Percentiles rank a stretch among this genome's conserved stretches.
Conservation (phyloP, 2,329 filamentous ascomycete genomes). For the Ilyonectria mors-panacis region DNA sequence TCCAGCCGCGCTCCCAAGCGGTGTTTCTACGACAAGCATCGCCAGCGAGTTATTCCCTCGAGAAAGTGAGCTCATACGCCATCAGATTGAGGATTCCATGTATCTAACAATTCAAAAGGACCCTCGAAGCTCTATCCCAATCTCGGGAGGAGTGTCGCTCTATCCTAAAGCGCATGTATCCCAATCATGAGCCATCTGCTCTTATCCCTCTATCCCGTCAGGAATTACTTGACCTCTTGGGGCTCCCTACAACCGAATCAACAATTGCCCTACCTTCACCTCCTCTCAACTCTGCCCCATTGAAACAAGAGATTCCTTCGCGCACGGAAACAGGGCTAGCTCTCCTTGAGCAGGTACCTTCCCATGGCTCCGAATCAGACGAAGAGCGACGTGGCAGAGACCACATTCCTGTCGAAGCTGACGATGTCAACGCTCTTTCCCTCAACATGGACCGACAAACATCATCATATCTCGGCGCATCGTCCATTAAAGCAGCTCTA, state of each 20-base stretch:
- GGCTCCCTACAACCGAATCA: conserved; percentile 60
- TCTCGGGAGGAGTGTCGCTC: conserved; percentile 76
- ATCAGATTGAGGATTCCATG: conserved; percentile 26
- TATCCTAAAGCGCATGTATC: conserved; percentile 74
- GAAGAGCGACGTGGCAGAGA: conserved; percentile 25
- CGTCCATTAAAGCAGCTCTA: conserved; percentile 81
- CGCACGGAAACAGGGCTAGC: conserved; percentile 65
- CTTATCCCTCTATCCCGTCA: conserved; percentile 70
- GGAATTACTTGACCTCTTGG: conserved; percentile 71
- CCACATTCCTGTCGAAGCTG: conserved; percentile 17
- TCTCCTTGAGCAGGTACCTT: conserved; percentile 33
- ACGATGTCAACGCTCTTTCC: conserved; percentile 68
- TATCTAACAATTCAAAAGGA: conserved; percentile 54
- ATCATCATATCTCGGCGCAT: conserved; percentile 80
- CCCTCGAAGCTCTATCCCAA: conserved; percentile 75
- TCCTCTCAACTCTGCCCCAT: conserved; percentile 65
- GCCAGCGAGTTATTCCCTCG: conserved; percentile 82
- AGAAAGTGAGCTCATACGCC: conserved; percentile 72
- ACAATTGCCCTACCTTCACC: conserved; percentile 65
- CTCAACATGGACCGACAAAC: conserved; percentile 69
- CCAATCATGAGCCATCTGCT: conserved; percentile 67
- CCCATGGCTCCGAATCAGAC: conserved; percentile 22
- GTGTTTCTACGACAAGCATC: conserved; percentile 86
- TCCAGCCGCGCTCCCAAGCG: conserved; percentile 85
- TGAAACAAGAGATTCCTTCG: conserved; percentile 64